Conservation (phyloP, 225 moss, liverwort and hornwort species). For the Pseudisothecium myosuroides region DNA sequence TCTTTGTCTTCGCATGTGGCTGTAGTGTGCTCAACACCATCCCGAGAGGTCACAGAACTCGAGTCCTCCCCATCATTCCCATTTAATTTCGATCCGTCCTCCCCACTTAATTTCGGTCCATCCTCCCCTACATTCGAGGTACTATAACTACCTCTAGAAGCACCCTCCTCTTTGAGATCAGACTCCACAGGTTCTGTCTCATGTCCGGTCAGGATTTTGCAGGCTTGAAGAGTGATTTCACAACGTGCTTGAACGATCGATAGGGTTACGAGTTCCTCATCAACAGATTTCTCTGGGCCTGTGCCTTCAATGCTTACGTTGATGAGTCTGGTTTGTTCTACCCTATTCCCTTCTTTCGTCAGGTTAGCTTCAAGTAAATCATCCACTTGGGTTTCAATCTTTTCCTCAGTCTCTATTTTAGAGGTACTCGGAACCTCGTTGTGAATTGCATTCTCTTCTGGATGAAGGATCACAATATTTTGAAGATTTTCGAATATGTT, state of each 20-base stretch:
- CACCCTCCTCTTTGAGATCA: conserved; percentile 14
- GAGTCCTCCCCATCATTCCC: conserved; percentile 16
- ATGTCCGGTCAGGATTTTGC: neutral
- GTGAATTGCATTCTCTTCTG: conserved; percentile 8
- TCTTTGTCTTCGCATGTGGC: neutral
- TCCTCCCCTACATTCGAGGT: neutral
- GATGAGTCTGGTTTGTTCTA: neutral
- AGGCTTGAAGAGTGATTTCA: neutral
- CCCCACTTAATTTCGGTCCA: neutral
- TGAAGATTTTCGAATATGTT: conserved; percentile 20
- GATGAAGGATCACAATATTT: conserved; percentile 14
- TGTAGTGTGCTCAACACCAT: neutral
- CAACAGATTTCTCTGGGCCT: neutral
- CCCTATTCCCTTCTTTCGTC: neutral
- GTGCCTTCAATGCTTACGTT: neutral
- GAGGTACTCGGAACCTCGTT: neutral
- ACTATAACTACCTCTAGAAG: conserved; percentile 15
- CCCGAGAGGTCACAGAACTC: conserved; percentile 23
- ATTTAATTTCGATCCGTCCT: neutral
- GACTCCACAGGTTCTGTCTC: neutral
- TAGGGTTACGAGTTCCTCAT: neutral
- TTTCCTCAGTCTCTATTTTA: neutral
- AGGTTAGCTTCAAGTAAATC: neutral
- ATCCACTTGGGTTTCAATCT: neutral
- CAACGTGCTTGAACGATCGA: conserved; percentile 1